Base-by-base conservation (phyloP, 805 yeast species). In the Kazachstania taianensis region DNA sequence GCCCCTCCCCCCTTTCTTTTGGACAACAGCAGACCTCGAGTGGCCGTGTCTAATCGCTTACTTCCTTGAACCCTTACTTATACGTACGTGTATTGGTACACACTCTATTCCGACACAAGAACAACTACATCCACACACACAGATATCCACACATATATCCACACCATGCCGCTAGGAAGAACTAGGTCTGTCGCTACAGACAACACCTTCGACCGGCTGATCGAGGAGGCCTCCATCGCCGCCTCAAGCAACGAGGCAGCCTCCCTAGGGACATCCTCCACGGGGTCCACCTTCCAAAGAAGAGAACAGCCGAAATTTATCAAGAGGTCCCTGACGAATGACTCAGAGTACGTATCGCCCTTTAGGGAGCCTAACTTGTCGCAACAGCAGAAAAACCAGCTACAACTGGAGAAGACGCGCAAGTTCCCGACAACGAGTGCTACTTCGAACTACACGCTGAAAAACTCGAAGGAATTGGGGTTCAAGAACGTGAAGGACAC, bases 381-480 rank as follows among this genome's bases (percentile, higher is more conserved):
- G 2, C 25, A 26, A 9, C n/a, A 29, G 2, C 15, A 33, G 5
- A 39, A 37, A 20, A 28, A 16, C 8, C 32, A 25, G 17, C 14
- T 40, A 8, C 44, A 43, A 26, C 5, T 15, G 4, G 23, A 22
- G 3, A 40, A 39, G 34, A 43, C 44, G 5, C 20, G 22, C 15
- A 46, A 38, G 14, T 48, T 36, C 34, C 63, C 63, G 4, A 55
- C 60, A 6, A 45, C 46, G 1, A 45, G 54, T 31, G 59, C 60
- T 4, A 46, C 50, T 5, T 45, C 53, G 2, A 45, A 41, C 12
- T 48, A 40, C 30, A 43, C 41, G 17, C 39, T 43, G 24, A 38
- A 40, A 9, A 34, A 35, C 16, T 47, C 52, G 2, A 43, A 44
- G n/a, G 48, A 54, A 28, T 22, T 50, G 28, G 61, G 60, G 17